Evolutionary conservation across 2,329 filamentous ascomycete species (phyloP).

Genomic region (Sporothrix phasma): DNA sequence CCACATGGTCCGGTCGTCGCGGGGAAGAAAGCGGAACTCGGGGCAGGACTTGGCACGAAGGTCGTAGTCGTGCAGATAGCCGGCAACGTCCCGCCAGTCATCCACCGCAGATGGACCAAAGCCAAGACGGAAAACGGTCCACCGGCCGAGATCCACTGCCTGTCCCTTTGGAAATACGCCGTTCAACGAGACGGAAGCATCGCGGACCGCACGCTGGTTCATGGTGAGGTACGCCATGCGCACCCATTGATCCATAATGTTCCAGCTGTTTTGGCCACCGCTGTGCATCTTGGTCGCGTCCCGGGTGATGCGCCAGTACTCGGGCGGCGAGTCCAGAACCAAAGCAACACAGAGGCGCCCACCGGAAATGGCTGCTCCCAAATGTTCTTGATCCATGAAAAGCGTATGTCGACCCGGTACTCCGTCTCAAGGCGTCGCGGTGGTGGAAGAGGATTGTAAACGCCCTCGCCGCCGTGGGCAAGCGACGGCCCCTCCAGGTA

Average conservation of each 20-base stretch:
- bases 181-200: conserved; percentile 30
- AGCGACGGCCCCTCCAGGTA: conserved; percentile 3
- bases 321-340: conserved; percentile 38
- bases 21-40: conserved; percentile 14
- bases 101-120: conserved; percentile 23
- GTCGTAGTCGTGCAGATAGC: conserved; percentile 62
- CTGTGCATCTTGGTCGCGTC: conserved; percentile 28
- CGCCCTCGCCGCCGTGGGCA: background rate
- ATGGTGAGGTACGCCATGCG: conserved; percentile 38
- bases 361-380: conserved; percentile 29
- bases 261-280: conserved; percentile 29
- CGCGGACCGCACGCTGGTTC: conserved; percentile 25
- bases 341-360: conserved; percentile 35
- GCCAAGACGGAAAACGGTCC: conserved; percentile 45
- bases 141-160: conserved; percentile 45
- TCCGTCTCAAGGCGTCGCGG: conserved; percentile 2
- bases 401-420: conserved; percentile 36
- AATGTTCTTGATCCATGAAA: conserved; percentile 37
- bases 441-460: background rate
- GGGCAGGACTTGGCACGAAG: conserved; percentile 30
- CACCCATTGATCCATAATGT: conserved; percentile 35
- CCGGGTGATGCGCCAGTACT: conserved; percentile 34
- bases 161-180: conserved; percentile 25
- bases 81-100: conserved; percentile 34
- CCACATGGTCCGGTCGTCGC: conserved; percentile 20